These are phyloP conservation scores for Trypanosoma platydactyli DNA, from an alignment of 208 protist genomes.

Conservation along the genomic window DNA sequence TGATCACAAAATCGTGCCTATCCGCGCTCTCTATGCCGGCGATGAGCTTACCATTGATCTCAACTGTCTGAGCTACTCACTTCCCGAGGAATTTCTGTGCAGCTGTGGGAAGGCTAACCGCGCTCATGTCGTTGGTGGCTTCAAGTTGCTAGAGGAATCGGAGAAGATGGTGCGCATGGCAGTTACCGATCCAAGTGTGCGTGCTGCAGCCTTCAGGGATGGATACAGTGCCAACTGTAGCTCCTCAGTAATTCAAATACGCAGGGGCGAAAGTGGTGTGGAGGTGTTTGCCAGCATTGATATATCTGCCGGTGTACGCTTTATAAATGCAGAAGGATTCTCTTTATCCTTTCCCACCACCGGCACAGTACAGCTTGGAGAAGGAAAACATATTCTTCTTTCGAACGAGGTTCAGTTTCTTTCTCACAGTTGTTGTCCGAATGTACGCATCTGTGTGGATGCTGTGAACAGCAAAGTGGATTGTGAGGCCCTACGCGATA, in stretches of 20 bases:
- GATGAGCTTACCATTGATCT: slow-evolving; percentile 77
- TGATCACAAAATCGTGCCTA: slow-evolving; percentile 52
- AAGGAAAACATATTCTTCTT: slow-evolving; percentile 71
- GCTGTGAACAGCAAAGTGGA: slow-evolving; percentile 64
- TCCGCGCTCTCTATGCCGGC: slow-evolving; percentile 47
- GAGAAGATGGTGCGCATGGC: slow-evolving; percentile 47
- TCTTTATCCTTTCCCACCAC: slow-evolving; percentile 67
- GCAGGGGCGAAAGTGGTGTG: slow-evolving; percentile 60
- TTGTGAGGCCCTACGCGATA: slow-evolving; percentile 73
- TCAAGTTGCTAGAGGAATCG: slow-evolving; percentile 32
- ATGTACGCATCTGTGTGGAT: slow-evolving; percentile 66
- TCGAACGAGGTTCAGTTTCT: slow-evolving; percentile 72
- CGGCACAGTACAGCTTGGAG: slow-evolving; percentile 67
- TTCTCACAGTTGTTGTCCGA: slow-evolving; percentile 84
- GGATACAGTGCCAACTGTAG: slow-evolving; percentile 47
- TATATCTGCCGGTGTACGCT: slow-evolving; percentile 56
- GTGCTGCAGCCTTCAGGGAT: slow-evolving; percentile 44
- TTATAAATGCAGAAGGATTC: slow-evolving; percentile 60
- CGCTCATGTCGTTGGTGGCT: slow-evolving; percentile 55
- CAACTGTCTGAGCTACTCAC: slow-evolving; percentile 56
- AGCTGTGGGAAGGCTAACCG: slow-evolving; percentile 29
- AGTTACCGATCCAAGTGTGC: slow-evolving; percentile 46
- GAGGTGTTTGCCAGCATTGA: slow-evolving; percentile 48
- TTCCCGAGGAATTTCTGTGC: slow-evolving; percentile 56
- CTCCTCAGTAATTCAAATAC: slow-evolving; percentile 51